Evolutionary conservation across 352 stramenopile genomes (phyloP), one percentile per base, ranked within the genome.

Genomic region (Phytophthora pseudosyringae): DNA sequence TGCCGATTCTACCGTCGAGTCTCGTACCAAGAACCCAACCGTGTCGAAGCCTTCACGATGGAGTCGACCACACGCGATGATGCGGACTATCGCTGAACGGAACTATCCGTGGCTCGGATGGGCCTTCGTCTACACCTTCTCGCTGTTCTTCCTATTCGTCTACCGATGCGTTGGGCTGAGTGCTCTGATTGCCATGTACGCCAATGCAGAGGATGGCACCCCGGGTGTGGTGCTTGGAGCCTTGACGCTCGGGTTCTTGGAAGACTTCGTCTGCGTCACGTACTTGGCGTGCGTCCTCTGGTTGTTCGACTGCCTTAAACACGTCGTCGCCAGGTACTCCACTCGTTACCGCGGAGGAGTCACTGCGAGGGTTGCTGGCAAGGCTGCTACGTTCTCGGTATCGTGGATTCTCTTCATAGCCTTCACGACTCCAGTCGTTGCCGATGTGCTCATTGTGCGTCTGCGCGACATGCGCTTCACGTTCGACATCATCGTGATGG

Each of bases 401-500:
- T 80, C 61, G 12, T 71, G 76, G 29, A 3, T 58, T 0, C 58
- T 84, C 4, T 80, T 81, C 43, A 35, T 71, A 0, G 31, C 59
- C 4, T 59, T 55, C 35, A 49, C 73, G 9, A 35, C 47, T 6
- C 67, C 74, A 3, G 75, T 83, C 33, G 55, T 67, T 1, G 68
- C 69, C 1, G 77, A 86, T 47, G 49, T 74, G 38, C 43, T 84
- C 43, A 57, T 86, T n/a, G 47, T 89, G 28, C 69, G 66, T 4
- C 67, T 74, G 1, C 70, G 69, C 0, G 35, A 71, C 12, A 73
- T 76, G 54, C 75, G 77, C 13, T 80, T 86, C 52, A 86, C 75
- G 31, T 80, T 81, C 16, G 76, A 85, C n/a, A 67, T 83, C 11
- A 64, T 85, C 11, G 52, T 43, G 0, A 75, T 69, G 54, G 80